phyloP scores from a whole-genome alignment of 495 filamentous ascomycete species.

The Hamigera avellanea region DNA sequence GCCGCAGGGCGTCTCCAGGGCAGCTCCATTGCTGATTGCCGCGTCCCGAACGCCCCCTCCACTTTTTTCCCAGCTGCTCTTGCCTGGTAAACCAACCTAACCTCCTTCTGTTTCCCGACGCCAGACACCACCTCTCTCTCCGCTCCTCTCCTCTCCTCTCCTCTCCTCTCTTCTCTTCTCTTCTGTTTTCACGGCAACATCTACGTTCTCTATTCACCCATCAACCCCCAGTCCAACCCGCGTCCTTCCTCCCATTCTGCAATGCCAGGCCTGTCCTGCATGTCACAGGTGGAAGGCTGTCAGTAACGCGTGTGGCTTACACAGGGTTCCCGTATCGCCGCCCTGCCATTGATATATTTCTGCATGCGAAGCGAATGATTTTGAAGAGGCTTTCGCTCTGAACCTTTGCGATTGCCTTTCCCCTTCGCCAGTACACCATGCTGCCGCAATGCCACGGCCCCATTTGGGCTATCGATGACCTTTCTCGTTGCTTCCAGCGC shows the following conservation, averaged over 20 bases:
- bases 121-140: neutral
- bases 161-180: neutral
- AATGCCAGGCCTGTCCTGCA: constrained; percentile 18
- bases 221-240: constrained; percentile 1
- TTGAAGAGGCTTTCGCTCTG: neutral
- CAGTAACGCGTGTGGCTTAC: constrained; percentile 7
- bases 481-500: constrained; percentile 75
- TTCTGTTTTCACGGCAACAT: neutral
- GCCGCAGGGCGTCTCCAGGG: neutral
- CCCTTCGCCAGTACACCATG: constrained; percentile 26
- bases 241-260: constrained; percentile 10
- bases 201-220: no score
- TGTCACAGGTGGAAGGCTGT: constrained; percentile 6
- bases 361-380: neutral
- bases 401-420: constrained; percentile 2
- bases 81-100: neutral
- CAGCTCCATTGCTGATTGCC: neutral
- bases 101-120: neutral
- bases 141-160: constrained; percentile 1
- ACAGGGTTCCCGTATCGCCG: neutral
- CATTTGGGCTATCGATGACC: constrained; percentile 80
- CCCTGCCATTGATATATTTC: neutral
- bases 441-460: constrained; percentile 70
- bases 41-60: neutral
- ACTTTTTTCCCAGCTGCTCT: neutral